Conservation (phyloP, 805 yeast species). For the Candida namnaoensis region DNA sequence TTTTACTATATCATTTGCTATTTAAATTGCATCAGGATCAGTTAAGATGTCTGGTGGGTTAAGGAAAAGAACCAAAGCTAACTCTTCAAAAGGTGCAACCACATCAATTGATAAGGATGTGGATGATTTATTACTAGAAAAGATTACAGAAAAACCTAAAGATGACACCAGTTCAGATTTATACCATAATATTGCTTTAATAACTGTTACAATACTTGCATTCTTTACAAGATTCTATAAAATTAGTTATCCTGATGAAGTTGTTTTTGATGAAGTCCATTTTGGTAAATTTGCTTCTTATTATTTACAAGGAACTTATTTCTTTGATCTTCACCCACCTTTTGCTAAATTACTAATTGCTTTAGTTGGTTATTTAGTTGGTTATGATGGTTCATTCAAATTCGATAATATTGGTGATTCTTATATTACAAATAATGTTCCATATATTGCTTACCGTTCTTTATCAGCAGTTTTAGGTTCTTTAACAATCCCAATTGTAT, state of each 20-base stretch:
- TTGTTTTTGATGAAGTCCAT: conserved; percentile 83
- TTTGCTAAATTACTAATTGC: conserved; percentile 93
- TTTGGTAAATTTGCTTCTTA: conserved; percentile 82
- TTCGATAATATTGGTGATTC: conserved; percentile 85
- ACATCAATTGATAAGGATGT: no score
- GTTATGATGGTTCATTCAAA: conserved; percentile 88
- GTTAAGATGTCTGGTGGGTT: no score
- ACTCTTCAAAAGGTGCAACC: no score
- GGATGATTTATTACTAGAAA: no score
- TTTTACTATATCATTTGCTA: no score
- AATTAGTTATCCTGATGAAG: conserved; percentile 60
- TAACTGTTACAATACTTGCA: conserved; percentile 56
- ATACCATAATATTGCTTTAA: conserved; percentile 36
- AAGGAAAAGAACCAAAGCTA: no score
- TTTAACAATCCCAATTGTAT: conserved; percentile 75
- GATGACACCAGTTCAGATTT: no score
- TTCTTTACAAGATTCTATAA: conserved; percentile 57
- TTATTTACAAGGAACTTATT: conserved; percentile 83
- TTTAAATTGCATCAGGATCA: no score
- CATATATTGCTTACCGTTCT: conserved; percentile 76
- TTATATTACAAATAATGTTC: conserved; percentile 72
- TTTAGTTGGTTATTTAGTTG: conserved; percentile 77
- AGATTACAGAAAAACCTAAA: no score
- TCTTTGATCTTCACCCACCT: conserved; percentile 97
- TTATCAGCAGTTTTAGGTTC: conserved; percentile 78